These are phyloP conservation scores for Salvia hispanica DNA, from an alignment of 257 asterid species.

Conservation along the genomic window DNA sequence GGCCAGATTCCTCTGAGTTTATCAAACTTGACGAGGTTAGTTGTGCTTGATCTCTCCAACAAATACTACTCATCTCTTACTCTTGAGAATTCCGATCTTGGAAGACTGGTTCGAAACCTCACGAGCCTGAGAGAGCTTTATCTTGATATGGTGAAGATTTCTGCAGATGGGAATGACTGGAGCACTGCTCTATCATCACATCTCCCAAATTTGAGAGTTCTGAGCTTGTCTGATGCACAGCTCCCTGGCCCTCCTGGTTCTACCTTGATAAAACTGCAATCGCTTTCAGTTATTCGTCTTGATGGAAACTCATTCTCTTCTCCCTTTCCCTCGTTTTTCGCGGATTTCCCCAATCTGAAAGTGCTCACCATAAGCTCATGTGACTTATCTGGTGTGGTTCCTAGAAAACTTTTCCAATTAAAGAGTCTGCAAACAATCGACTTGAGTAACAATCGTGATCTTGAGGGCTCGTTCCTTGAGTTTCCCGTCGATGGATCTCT, in stretches of 20 bases:
- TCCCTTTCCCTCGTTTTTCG: constrained; percentile 44
- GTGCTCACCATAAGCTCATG: constrained; percentile 40
- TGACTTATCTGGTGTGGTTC: constrained; percentile 42
- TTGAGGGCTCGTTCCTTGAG: constrained; percentile 57
- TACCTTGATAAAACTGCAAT: constrained; percentile 39
- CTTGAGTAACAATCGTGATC: constrained; percentile 43
- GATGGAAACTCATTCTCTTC: constrained; percentile 44
- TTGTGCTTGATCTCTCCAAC: constrained; percentile 44
- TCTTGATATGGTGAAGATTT: constrained; percentile 53
- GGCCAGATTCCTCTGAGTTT: constrained; percentile 48
- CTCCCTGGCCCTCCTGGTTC: constrained; percentile 48
- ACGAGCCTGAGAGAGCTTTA: constrained; percentile 43
- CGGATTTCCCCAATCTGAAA: constrained; percentile 43
- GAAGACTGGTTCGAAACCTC: constrained; percentile 32
- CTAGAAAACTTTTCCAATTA: constrained; percentile 49
- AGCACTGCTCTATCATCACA: constrained; percentile 43
- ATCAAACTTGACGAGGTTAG: constrained; percentile 42
- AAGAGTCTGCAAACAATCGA: constrained; percentile 43
- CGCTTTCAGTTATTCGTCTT: constrained; percentile 47
- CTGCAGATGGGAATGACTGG: constrained; percentile 44
- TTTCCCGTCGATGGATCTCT: constrained; percentile 51
- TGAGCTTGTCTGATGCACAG: constrained; percentile 45
- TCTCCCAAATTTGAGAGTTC: constrained; percentile 42
- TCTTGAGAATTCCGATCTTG: constrained; percentile 45
- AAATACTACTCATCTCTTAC: constrained; percentile 2